phyloP scores from a whole-genome alignment of 495 filamentous ascomycete species.

The Opeltia flavorubescens region DNA sequence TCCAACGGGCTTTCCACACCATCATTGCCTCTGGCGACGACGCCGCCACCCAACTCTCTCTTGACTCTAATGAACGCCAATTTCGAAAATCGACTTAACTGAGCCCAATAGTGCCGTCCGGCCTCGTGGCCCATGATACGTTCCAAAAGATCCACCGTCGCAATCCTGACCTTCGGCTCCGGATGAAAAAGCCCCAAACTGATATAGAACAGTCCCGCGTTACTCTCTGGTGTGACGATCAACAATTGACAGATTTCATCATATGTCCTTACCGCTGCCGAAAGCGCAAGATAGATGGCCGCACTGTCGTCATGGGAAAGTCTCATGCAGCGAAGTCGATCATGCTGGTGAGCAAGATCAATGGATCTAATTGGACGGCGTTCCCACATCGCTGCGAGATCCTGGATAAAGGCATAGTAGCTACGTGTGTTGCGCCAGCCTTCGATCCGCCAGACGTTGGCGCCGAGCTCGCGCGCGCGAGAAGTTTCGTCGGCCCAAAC shows the following conservation, averaged over 20 bases:
- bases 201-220: constrained; percentile 84
- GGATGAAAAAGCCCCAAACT: constrained; percentile 91
- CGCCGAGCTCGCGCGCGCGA: constrained; percentile 74
- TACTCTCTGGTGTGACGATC: constrained; percentile 69
- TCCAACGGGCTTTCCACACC: not conserved
- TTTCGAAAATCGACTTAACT: constrained; percentile 77
- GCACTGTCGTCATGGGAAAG: constrained; percentile 54
- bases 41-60: constrained; percentile 15
- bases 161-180: constrained; percentile 58
- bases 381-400: constrained; percentile 39
- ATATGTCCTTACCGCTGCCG: constrained; percentile 63
- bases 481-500: constrained; percentile 77
- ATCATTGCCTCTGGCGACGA: not conserved
- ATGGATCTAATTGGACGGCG: constrained; percentile 65
- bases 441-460: constrained; percentile 82
- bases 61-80: constrained; percentile 37
- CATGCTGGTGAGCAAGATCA: constrained; percentile 83
- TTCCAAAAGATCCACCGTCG: constrained; percentile 66
- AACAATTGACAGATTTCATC: constrained; percentile 84
- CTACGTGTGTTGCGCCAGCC: constrained; percentile 90
- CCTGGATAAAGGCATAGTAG: constrained; percentile 91
- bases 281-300: constrained; percentile 69
- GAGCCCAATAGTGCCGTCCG: constrained; percentile 83
- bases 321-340: constrained; percentile 67
- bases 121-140: constrained; percentile 76